These are phyloP conservation scores for Zasmidium citrigriseum DNA, from an alignment of 2,329 filamentous ascomycete species.

Conservation along the genomic window DNA sequence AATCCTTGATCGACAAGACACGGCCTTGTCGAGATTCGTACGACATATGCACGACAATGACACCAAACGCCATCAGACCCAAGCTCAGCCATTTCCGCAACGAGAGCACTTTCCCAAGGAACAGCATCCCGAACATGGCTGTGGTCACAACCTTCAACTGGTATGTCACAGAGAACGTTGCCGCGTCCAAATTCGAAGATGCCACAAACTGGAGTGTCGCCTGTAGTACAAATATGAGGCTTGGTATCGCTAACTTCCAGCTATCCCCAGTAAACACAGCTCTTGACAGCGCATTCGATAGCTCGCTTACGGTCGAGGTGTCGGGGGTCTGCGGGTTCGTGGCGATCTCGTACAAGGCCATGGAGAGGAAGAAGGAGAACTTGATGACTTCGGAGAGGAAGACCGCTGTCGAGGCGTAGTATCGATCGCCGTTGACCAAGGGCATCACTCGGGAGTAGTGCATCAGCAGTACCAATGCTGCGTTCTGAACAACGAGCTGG, in stretches of 20 bases:
- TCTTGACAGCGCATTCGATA: conserved; percentile 77
- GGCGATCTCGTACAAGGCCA: conserved; percentile 86
- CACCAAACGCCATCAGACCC: conserved; percentile 75
- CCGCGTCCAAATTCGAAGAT: conserved; percentile 85
- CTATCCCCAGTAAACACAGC: conserved; percentile 86
- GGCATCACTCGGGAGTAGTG: conserved; percentile 96
- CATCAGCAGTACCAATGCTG: conserved; percentile 77
- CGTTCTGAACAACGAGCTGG: conserved; percentile 79
- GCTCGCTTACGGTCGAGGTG: conserved; percentile 55
- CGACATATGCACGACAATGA: conserved; percentile 82
- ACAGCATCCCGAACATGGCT: conserved; percentile 78
- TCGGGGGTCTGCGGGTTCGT: conserved; percentile 76
- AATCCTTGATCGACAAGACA: conserved; percentile 58
- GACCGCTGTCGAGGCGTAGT: conserved; percentile 90
- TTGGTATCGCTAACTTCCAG: conserved; percentile 92
- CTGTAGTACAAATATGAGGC: conserved; percentile 83
- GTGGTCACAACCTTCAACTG: conserved; percentile 94
- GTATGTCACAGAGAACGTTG: conserved; percentile 90
- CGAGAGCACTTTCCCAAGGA: conserved; percentile 72
- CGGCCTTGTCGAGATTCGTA: conserved; percentile 55
- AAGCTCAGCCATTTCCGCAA: conserved; percentile 78
- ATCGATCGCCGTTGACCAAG: conserved; percentile 77
- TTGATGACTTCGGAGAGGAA: conserved; percentile 93
- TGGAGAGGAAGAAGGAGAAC: conserved; percentile 78
- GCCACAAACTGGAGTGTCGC: conserved; percentile 94